These are phyloP conservation scores for Schizopora paradoxa DNA, from an alignment of 1,284 basidiomycete genomes.

Conservation along the genomic window DNA sequence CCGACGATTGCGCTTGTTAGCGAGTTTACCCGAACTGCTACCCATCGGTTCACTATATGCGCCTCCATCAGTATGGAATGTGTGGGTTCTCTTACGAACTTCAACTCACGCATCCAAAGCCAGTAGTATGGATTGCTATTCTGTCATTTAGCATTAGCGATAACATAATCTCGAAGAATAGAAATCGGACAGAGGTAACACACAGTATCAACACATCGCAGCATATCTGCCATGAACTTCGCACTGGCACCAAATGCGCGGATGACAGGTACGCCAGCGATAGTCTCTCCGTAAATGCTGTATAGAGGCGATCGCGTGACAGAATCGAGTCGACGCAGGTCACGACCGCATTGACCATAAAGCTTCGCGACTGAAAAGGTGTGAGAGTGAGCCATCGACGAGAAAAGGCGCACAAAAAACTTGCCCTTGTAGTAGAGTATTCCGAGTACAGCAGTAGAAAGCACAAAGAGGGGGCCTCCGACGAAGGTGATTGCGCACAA, in stretches of 20 bases:
- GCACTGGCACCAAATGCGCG: slow-evolving; percentile 86
- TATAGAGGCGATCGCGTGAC: slow-evolving; percentile 89
- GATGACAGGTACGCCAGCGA: slow-evolving; percentile 81
- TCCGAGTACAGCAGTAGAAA: slow-evolving; percentile 55
- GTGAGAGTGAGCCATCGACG: no score
- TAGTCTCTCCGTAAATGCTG: slow-evolving; percentile 88
- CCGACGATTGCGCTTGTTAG: slow-evolving; percentile 72
- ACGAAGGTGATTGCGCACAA: slow-evolving; percentile 72
- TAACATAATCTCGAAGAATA: neutral
- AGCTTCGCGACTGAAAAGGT: slow-evolving; percentile 55
- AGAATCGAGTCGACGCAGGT: slow-evolving; percentile 85
- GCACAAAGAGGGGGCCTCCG: slow-evolving; percentile 73
- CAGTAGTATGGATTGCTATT: slow-evolving; percentile 80
- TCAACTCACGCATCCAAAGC: slow-evolving; percentile 77
- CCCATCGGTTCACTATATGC: slow-evolving; percentile 68
- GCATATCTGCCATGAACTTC: slow-evolving; percentile 83
- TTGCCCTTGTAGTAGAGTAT: slow-evolving; percentile 66
- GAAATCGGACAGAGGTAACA: no score
- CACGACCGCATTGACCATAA: slow-evolving; percentile 83
- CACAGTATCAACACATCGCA: slow-evolving; percentile 77
- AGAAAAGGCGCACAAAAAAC: slow-evolving; percentile 18
- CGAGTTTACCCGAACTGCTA: slow-evolving; percentile 79
- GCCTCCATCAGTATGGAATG: slow-evolving; percentile 5
- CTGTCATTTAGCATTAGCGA: slow-evolving; percentile 31
- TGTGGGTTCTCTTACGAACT: slow-evolving; percentile 24